Evolutionary conservation across 2,329 filamentous ascomycete species (phyloP), one percentile per base, ranked within the genome.

Genomic region (Ceratocystis cacaofunesta): DNA sequence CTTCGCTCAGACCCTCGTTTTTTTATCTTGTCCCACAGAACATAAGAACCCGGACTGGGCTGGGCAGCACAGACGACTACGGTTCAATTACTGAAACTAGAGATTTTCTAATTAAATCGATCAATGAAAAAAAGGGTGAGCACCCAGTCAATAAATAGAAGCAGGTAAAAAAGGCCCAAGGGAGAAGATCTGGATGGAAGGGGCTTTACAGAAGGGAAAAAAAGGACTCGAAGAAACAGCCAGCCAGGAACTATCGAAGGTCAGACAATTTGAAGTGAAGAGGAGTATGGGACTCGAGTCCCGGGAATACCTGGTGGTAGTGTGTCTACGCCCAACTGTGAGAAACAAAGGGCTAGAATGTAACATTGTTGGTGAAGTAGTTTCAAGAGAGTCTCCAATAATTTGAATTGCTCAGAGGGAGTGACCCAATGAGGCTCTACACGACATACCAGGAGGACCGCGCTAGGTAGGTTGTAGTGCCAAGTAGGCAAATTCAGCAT

Each of bases 71-170:
- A 58, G 48, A 52, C 48, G 48, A 52, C 48, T 52, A 52, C 22
- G 48, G 28, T 58, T 30, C 12, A 30, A 58, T 58, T 17, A 36
- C 28, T 58, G 55, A 58, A 58, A 58, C 55, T 25, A 19, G 17
- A 28, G 48, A n/a, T n/a, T 25, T 36, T 36, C 28, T 58, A 58
- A 58, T 58, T 58, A 58, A 58, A 36, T 58, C 55, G 28, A 58
- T 32, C 55, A 36, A 58, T 25, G 48, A 19, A 30, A 57, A 57
- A 58, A 10, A n/a, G 55, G 15, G 28, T 36, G 28, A n/a, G 28
- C 30, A 8, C 28, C n/a, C 55, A n/a, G 36, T 8, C 32, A 58
- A 36, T 58, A 58, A n/a, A 58, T 25, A 15, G n/a, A 57, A 57
- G 10, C n/a, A n/a, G n/a, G 6, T 57, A 32, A 28, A 28, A 28